Evolutionary conservation across 371 early-diverging fungal genomes (phyloP), one percentile per base, ranked within the genome.

Genomic region (Lichtheimia ornata): DNA sequence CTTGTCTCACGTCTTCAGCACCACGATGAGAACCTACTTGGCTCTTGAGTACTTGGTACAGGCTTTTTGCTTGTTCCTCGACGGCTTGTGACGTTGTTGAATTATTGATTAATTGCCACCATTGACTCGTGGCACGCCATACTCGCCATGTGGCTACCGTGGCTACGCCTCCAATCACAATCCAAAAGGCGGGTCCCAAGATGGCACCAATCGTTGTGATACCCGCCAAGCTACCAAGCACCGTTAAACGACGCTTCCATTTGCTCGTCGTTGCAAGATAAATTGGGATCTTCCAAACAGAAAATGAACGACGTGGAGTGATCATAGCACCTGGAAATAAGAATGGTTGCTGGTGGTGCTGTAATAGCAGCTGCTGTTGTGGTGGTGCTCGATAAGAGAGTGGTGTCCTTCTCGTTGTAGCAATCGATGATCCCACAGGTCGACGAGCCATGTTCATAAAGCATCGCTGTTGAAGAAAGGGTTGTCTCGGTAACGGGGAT

Each of bases 181-280:
- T 43, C 68, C 73, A 75, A 1, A 74, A 64, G 0, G 59, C 54
- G 1, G 80, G 80, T 0, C 80, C 80, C 13, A 75, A 5, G 2
- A 76, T 27, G 2, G 69, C 56, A 25, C 77, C 65, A 17, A 72
- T 27, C 4, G 69, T 18, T 25, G 65, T 62, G 11, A 64, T 47
- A 13, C 65, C 69, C 17, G 75, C 66, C 2, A 71, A 17, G 4
- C 51, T 57, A 18, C 70, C 59, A 14, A 69, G 67, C 17, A 67
- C 5, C 1, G 71, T 63, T 1, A 70, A 7, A 2, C 67, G 56
- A 13, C 78, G 66, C 17, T 69, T 57, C 15, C 42, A 53, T 57
- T 68, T 67, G 22, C 58, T 61, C 3, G 71, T 53, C 13, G 71
- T 71, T 5, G 64, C 56, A n/a, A 74, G 41, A 3, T 69, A 44